Conservation (phyloP, 257 asterid genomes). For the Scutellaria baicalensis region DNA sequence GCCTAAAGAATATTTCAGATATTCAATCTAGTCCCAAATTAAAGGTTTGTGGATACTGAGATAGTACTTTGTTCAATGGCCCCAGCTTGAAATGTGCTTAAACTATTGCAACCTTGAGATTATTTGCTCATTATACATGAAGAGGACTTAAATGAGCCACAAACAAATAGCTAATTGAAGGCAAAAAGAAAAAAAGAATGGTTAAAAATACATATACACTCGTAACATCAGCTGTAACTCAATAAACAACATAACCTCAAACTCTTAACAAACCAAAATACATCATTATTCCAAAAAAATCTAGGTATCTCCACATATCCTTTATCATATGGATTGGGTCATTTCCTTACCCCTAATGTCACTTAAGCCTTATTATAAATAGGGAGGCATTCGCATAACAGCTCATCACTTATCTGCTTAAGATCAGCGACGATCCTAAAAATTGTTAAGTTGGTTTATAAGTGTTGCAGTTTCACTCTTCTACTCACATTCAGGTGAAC, state of each 20-base stretch:
- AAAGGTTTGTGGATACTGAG: no score
- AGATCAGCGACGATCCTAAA: background rate
- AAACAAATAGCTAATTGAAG: background rate
- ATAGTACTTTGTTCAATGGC: no score
- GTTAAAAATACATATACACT: background rate
- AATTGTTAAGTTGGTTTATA: background rate
- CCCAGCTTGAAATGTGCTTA: background rate
- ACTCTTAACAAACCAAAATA: background rate
- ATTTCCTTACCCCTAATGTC: background rate
- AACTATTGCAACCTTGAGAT: background rate
- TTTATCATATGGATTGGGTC: background rate
- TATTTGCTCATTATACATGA: background rate
- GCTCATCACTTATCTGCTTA: background rate
- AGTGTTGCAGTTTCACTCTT: background rate
- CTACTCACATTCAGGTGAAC: conserved; percentile 1
- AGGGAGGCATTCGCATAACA: background rate
- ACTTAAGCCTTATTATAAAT: background rate
- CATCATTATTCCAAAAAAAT: background rate
- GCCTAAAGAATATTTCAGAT: no score
- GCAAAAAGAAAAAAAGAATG: background rate
- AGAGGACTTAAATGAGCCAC: background rate
- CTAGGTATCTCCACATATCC: background rate
- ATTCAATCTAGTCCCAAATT: no score
- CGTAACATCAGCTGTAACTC: background rate
- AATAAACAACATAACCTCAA: background rate